Base-by-base conservation (phyloP, 2,329 filamentous ascomycete species). In the Reticulascus tulasneorum region DNA sequence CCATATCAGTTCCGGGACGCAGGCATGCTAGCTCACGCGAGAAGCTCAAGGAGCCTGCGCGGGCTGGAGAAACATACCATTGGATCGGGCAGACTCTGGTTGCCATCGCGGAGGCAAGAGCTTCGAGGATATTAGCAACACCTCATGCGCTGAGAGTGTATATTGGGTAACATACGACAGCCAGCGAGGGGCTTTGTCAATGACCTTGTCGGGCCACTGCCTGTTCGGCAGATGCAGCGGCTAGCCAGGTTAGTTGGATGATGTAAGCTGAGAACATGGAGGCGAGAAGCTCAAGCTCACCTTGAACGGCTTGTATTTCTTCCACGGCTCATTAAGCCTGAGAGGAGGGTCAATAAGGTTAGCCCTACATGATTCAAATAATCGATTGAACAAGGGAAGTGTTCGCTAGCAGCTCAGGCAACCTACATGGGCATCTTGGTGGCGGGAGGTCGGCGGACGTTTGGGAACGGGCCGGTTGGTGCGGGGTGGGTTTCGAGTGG, bases 11-110 rank as follows among this genome's bases (percentile, higher is more conserved):
- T 29, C 23, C 13, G 23, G 27, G 5, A 21, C 6, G 30, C 9
- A 27, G 32, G 12, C 6, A 35, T 15, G 15, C 33, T 4, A 21
- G 20, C 10, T 10, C 8, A 6, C 22, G 29, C 47, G 33, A 27
- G n/a, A 5, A 5, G 29, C 25, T 23, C 4, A 29, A 11, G 40
- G 15, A 13, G 17, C 30, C 18, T 29, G 34, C n/a, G 26, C 31
- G 16, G 15, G 15, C 16, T 21, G 23, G 31, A 27, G n/a, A 31
- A 13, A 55, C 77, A 49, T 71, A 87, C 85, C 90, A 97, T 96
- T 46, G 91, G 90, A 60, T 95, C 87, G 22, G 87, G 81, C 62
- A 95, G 71, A 62, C 84, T 90, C 70, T 97, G 91, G 71, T 96
- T 96, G 38, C 90, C 91, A 71, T 97, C 91, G 54, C 91, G 75